phyloP scores from a whole-genome alignment of 2,329 filamentous ascomycete genomes.

The Fusarium anthophilum region DNA sequence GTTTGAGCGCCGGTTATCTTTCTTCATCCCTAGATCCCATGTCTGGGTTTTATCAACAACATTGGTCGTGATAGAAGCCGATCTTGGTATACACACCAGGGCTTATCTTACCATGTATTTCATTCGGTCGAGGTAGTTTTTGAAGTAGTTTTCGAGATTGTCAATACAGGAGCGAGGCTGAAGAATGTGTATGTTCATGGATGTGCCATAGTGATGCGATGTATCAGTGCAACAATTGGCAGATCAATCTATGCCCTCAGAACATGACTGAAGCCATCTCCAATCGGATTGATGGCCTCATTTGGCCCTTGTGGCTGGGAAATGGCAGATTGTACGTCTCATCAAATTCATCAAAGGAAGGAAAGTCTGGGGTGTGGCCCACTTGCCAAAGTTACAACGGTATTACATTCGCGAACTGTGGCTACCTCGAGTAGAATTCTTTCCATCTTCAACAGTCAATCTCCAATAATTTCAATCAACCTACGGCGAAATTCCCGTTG shows the following conservation, averaged over 20 bases:
- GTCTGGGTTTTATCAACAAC: background rate
- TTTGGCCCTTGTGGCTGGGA: background rate
- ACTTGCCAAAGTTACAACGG: background rate
- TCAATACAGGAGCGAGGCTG: background rate
- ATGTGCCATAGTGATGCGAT: background rate
- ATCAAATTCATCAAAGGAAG: background rate
- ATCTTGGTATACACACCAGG: background rate
- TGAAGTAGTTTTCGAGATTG: background rate
- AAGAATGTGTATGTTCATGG: background rate
- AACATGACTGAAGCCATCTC: background rate
- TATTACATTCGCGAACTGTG: background rate
- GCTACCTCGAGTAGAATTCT: background rate
- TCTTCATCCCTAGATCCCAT: background rate
- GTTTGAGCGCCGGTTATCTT: background rate
- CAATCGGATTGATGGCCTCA: background rate
- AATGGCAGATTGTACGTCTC: background rate
- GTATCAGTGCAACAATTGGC: background rate
- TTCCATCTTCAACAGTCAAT: background rate
- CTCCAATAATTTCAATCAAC: background rate
- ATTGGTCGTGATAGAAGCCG: background rate
- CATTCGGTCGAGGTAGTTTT: background rate
- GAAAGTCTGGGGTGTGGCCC: background rate
- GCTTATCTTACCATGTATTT: background rate
- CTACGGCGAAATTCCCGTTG: fast-evolving
- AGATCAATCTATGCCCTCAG: background rate